These are phyloP conservation scores for Boechera stricta DNA, from an alignment of 345 rosid species.

Conservation along the genomic window DNA sequence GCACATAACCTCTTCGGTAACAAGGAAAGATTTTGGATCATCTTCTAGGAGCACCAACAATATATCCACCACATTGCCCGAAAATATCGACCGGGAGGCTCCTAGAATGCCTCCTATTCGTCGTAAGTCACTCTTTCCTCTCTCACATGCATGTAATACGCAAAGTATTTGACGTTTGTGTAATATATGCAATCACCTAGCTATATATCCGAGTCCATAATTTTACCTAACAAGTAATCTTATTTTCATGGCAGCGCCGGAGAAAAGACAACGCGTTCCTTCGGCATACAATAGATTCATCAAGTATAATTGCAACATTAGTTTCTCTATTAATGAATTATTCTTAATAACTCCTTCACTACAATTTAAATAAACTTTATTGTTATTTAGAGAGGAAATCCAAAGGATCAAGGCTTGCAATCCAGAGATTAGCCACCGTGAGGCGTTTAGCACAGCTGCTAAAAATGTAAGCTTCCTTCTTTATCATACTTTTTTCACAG, in stretches of 20 bases:
- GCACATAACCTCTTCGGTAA: slow-evolving; percentile 50
- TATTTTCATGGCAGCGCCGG: slow-evolving; percentile 68
- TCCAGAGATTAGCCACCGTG: slow-evolving; percentile 96
- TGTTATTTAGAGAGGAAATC: slow-evolving; percentile 79
- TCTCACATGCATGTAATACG: not conserved
- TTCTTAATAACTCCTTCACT: not conserved
- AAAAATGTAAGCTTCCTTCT: slow-evolving; percentile 72
- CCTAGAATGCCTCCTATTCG: slow-evolving; percentile 81
- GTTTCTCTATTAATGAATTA: not conserved
- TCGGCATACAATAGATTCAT: slow-evolving; percentile 97
- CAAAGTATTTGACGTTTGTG: not conserved
- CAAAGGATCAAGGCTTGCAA: slow-evolving; percentile 95
- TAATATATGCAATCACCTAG: not conserved
- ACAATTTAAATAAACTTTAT: not conserved
- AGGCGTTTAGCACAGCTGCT: slow-evolving; percentile 98
- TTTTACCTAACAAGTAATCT: not conserved
- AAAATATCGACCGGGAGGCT: slow-evolving; percentile 59
- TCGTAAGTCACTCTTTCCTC: slow-evolving; percentile 56
- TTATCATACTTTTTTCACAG: not conserved
- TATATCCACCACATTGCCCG: slow-evolving; percentile 37
- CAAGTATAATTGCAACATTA: slow-evolving; percentile 54
- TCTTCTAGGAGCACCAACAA: slow-evolving; percentile 57
- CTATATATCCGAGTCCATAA: not conserved
- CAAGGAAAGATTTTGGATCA: slow-evolving; percentile 63
- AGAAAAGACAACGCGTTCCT: slow-evolving; percentile 98